These are phyloP conservation scores for Carex parvula DNA, from an alignment of 176 grass and related monocot genomes.

Conservation along the genomic window DNA sequence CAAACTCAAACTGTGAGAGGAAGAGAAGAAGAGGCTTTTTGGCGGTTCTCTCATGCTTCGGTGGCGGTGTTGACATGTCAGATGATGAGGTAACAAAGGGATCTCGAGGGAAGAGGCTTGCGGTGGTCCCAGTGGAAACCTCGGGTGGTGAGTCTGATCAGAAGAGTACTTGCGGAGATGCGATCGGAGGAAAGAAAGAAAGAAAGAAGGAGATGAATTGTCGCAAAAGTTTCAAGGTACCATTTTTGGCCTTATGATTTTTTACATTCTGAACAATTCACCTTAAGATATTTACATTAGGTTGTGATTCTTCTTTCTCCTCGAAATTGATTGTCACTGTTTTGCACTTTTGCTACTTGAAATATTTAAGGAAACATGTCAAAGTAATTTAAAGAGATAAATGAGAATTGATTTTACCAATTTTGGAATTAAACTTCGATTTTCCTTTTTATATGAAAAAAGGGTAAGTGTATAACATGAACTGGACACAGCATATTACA, in stretches of 20 bases:
- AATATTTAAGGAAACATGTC: neutral
- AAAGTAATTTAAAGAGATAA: neutral
- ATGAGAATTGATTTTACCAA: neutral
- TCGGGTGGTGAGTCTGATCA: neutral
- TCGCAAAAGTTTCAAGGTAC: conserved; percentile 22
- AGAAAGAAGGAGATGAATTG: neutral
- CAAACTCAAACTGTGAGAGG: neutral
- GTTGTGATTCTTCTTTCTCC: neutral
- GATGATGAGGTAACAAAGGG: neutral
- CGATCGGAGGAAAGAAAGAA: conserved; percentile 6
- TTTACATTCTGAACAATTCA: neutral
- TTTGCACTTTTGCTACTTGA: neutral
- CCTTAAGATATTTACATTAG: neutral
- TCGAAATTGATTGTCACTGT: neutral
- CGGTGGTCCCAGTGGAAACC: conserved; percentile 1
- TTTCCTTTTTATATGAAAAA: neutral
- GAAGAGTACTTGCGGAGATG: neutral
- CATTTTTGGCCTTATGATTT: neutral
- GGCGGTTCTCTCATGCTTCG: conserved; percentile 1
- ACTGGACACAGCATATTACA: neutral
- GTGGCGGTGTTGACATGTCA: neutral
- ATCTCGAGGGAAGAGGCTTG: neutral
- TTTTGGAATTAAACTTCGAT: neutral
- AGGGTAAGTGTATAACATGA: neutral
- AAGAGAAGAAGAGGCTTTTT: conserved; percentile 3